phyloP scores from a whole-genome alignment of 441 rosid genomes.

The Populus hybrid region DNA sequence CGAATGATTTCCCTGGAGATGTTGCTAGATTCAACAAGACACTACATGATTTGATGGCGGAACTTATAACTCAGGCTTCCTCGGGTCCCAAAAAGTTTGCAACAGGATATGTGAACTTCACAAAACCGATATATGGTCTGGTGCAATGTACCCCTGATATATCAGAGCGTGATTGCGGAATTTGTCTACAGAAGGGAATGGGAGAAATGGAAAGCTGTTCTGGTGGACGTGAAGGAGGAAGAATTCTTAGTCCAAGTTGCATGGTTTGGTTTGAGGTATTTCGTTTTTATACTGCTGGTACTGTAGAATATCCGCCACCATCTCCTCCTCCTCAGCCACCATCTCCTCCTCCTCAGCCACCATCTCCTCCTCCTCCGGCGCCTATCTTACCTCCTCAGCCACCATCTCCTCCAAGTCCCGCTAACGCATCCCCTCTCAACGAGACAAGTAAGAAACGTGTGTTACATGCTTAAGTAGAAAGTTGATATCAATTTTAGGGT shows the following conservation, averaged over 20 bases:
- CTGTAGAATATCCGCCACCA: background rate
- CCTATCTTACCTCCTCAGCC: background rate
- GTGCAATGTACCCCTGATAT: background rate
- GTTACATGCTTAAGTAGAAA: no score
- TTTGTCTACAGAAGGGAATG: background rate
- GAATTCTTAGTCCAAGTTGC: constrained; percentile 2
- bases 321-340: background rate
- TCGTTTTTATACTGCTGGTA: background rate
- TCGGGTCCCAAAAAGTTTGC: background rate
- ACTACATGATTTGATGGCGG: background rate
- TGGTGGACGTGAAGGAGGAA: background rate
- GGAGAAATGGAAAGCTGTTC: background rate
- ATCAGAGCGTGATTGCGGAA: background rate
- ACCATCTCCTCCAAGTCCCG: background rate
- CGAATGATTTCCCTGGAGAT: background rate
- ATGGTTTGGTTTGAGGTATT: background rate
- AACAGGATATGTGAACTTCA: background rate
- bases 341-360: background rate
- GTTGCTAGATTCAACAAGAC: background rate
- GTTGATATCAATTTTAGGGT: no score
- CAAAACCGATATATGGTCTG: background rate
- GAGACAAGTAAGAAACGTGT: background rate
- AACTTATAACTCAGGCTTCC: background rate
- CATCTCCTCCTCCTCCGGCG: background rate
- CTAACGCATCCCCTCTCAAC: background rate